Evolutionary conservation across 345 rosid genomes (phyloP), one percentile per base, ranked within the genome.

Genomic region (Draba incana): DNA sequence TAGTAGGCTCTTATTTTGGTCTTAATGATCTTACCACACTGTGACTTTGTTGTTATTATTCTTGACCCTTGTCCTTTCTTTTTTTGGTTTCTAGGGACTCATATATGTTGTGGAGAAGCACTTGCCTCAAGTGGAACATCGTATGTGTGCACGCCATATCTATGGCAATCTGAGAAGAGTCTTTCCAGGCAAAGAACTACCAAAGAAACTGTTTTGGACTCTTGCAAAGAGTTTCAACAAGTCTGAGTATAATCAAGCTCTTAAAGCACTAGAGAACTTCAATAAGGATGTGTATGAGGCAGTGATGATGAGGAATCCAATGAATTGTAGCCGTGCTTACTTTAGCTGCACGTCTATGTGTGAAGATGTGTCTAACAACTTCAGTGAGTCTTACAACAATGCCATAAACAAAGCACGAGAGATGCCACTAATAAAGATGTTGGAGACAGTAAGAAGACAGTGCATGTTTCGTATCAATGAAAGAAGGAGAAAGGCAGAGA

Each of bases 111-210:
- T 50, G 3, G 69, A 50, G 0, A 10, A 13, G 23, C 16, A 16
- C 0, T 5, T 64, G 5, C 57, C 47, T 3, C 37, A 49, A 5
- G 45, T 49, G 1, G 68, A 49, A 24, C 57, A 63, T 3, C 12
- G 46, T 7, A 50, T 64, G 57, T 64, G 57, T 25, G 38, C 48
- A n/a, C 10, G 24, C 0, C 68, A 48, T 8, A 10, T 63, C 1
- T 63, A 63, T 23, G 46, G 57, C 4, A 64, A 64, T 10, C 11
- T 64, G 0, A 39, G 3, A 7, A 28, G 28, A 3, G 4, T 10
- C 3, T 42, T 2, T 39, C 49, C 38, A 0, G 48, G 39, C 4
- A 62, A 8, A 8, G 9, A n/a, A 0, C 3, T 12, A 24, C 28
- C 10, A 0, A 49, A 13, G 3, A 0, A 13, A 0, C 9, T 49